phyloP scores from a whole-genome alignment of 805 yeast genomes.

The Sugiyamaella mastotermitis region DNA sequence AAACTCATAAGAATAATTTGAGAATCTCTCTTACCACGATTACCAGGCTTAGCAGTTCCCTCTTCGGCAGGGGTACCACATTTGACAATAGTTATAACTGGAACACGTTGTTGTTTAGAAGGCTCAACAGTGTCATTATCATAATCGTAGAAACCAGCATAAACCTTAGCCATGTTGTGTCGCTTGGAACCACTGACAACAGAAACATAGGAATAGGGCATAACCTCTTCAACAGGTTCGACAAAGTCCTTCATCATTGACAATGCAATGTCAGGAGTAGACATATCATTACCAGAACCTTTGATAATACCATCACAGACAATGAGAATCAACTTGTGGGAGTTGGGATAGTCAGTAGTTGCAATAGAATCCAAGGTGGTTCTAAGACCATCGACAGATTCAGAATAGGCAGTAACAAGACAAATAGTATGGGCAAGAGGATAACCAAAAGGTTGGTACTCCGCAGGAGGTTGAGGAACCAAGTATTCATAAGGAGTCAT shows the following conservation, averaged over 20 bases:
- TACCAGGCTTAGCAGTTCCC: slow-evolving; percentile 73
- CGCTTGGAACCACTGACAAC: slow-evolving; percentile 92
- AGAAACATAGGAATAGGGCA: slow-evolving; percentile 84
- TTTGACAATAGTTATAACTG: slow-evolving; percentile 68
- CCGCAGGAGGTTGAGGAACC: slow-evolving; percentile 87
- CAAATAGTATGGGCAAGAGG: slow-evolving; percentile 72
- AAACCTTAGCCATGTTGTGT: slow-evolving; percentile 96
- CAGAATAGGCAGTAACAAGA: slow-evolving; percentile 91
- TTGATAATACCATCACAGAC: slow-evolving; percentile 93
- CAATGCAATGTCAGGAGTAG: slow-evolving; percentile 87
- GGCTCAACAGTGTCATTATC: slow-evolving; percentile 66
- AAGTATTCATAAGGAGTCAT: slow-evolving; percentile 45
- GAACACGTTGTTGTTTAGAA: slow-evolving; percentile 77
- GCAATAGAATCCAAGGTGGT: slow-evolving; percentile 87
- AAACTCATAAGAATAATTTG: slow-evolving; percentile 89
- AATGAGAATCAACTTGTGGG: slow-evolving; percentile 80
- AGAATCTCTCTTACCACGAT: slow-evolving; percentile 94
- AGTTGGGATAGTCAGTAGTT: slow-evolving; percentile 93
- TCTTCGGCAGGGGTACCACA: slow-evolving; percentile 88
- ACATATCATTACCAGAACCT: slow-evolving; percentile 83
- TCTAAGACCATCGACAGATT: slow-evolving; percentile 79
- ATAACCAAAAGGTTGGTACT: slow-evolving; percentile 78
- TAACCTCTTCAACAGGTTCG: slow-evolving; percentile 65
- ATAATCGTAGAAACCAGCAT: slow-evolving; percentile 89
- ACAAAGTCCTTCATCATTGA: slow-evolving; percentile 80